Percentiles rank a stretch among this genome's conserved stretches.
phyloP scores from a whole-genome alignment of 768 basidiomycete genomes.

The Rhodotorula paludigena region DNA sequence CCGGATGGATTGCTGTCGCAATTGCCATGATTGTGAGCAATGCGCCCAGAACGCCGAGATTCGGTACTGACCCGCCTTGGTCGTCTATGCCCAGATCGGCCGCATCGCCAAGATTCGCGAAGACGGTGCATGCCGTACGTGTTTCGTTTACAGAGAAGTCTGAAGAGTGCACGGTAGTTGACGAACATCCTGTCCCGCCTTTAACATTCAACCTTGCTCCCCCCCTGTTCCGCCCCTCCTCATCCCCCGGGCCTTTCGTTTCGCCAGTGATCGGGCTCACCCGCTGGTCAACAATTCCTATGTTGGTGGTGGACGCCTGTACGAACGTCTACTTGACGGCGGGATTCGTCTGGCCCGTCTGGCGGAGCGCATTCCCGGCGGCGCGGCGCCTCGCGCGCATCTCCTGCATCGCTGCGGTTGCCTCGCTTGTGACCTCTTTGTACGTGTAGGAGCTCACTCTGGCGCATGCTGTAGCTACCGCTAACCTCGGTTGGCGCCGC shows the following conservation, averaged over 20 bases:
- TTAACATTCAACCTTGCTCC: too few species aligned
- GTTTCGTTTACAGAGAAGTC: too few species aligned
- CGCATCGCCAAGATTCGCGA: conserved; percentile 13
- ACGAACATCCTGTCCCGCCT: too few species aligned
- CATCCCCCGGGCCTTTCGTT: too few species aligned
- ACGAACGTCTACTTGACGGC: conserved; percentile 37
- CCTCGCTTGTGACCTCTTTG: conserved; percentile 51
- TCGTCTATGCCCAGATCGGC: background rate
- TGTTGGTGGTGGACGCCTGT: conserved; percentile 24
- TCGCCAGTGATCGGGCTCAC: conserved; percentile 37
- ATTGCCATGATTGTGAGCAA: conserved; percentile 9
- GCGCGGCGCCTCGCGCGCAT: conserved; percentile 21
- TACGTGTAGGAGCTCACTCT: background rate
- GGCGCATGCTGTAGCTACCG: background rate
- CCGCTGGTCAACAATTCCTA: conserved; percentile 19
- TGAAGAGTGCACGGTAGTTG: too few species aligned
- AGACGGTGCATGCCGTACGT: conserved; percentile 33
- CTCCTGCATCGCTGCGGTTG: conserved; percentile 50
- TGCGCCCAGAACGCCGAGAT: background rate
- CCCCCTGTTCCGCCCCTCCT: too few species aligned
- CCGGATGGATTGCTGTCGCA: background rate
- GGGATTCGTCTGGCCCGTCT: conserved; percentile 32
- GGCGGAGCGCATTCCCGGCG: conserved; percentile 19
- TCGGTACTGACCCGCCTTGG: background rate
- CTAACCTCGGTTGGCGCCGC: conserved; percentile 26